phyloP scores from a whole-genome alignment of 2,329 filamentous ascomycete genomes.

The Colletotrichum destructivum region DNA sequence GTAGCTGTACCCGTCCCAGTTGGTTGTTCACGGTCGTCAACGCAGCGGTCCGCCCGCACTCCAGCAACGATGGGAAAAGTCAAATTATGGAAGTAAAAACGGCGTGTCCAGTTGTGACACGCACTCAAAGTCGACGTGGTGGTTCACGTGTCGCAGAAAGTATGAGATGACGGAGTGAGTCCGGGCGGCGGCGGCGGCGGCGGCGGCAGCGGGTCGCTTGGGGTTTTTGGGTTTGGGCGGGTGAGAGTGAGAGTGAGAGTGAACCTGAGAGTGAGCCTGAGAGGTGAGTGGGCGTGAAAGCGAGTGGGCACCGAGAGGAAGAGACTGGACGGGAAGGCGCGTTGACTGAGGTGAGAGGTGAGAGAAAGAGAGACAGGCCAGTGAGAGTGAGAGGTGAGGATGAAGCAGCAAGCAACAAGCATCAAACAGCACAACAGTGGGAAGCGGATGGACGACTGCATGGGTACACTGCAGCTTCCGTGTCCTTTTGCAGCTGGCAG shows the following conservation, averaged over 20 bases:
- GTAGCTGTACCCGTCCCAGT: slow-evolving; percentile 18
- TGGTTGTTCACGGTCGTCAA: slow-evolving; percentile 10
- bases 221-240: slow-evolving; percentile 16
- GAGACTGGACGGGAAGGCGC: slow-evolving; percentile 14
- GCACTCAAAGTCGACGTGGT: slow-evolving; percentile 19
- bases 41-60: slow-evolving; percentile 22
- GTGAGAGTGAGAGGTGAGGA: neutral
- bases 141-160: slow-evolving; percentile 37
- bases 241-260: slow-evolving; percentile 12
- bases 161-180: slow-evolving; percentile 36
- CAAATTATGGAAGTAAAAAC: slow-evolving; percentile 12
- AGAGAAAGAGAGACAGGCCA: neutral
- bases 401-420: neutral
- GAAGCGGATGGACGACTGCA: neutral
- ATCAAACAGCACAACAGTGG: no score
- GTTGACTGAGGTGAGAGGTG: slow-evolving; percentile 1
- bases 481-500: slow-evolving; percentile 5
- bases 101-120: slow-evolving; percentile 20
- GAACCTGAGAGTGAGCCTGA: neutral
- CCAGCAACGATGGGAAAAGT: slow-evolving; percentile 12
- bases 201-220: slow-evolving; percentile 20
- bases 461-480: neutral
- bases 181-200: slow-evolving; percentile 27
- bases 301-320: slow-evolving; percentile 21
- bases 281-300: slow-evolving; percentile 2